Evolutionary conservation across 2,329 filamentous ascomycete species (phyloP), one percentile per base, ranked within the genome.

Genomic region (Nannizziopsis barbatae): DNA sequence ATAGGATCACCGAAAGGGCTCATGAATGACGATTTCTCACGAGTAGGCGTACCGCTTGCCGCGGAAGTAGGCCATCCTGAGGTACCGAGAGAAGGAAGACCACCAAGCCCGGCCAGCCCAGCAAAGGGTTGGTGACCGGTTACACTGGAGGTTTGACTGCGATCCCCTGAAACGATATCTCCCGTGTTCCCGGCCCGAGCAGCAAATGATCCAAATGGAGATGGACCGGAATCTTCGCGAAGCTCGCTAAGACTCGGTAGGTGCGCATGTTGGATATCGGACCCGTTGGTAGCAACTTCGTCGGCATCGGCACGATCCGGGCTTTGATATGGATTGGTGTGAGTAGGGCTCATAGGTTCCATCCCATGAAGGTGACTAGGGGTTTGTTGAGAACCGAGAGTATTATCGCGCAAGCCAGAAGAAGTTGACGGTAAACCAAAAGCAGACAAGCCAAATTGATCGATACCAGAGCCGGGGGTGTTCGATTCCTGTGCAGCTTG

Each of bases 281-380:
- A 71, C 20, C 75, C 75, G 42, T 74, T 72, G 5, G 71, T 68
- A 39, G 83, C 76, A 40, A 75, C 73, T 54, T 77, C 75, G 51
- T 80, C 76, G 7, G 47, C 77, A 42, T 86, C 80, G 4, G 71
- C 72, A 39, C 80, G 80, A 20, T 88, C 84, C 2, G 92, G 92
- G 63, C 90, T 96, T 55, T 89, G 86, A 62, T 92, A 98, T 1
- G 92, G 92, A 61, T 98, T 98, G 2, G 92, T 96, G 60, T 94
- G 86, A 0, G 89, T 92, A 9, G 92, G 92, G 62, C 90, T 96
- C 60, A 86, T 78, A 0, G 85, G 83, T 50, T 87, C 85, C 55
- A 81, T 73, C 42, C 68, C 65, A 45, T 71, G 67, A 42, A 68
- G 65, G 45, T 71, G 63, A 44, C 68, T 70, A 9, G 75, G 75